Conservation (phyloP, 164 flowering plant genomes). For the Aristolochia californica region DNA sequence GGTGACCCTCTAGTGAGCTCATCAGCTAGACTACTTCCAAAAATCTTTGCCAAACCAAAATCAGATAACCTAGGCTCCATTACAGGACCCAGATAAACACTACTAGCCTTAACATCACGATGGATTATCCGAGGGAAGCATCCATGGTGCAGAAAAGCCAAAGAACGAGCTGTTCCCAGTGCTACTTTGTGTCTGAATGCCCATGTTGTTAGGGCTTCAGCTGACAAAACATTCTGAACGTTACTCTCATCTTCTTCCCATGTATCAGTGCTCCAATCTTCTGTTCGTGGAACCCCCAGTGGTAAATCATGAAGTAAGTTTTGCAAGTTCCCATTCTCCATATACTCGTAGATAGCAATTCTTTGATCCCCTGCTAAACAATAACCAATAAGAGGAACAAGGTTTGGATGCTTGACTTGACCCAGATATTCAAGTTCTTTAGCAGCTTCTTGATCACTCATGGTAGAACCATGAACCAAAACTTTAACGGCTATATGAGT, state of each 20-base stretch:
- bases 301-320: constrained; percentile 76
- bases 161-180: constrained; percentile 75
- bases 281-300: constrained; percentile 43
- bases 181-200: constrained; percentile 64
- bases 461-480: constrained; percentile 60
- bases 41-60: constrained; percentile 63
- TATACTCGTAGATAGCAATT: constrained; percentile 74
- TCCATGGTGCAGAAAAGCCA: constrained; percentile 90
- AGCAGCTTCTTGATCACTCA: constrained; percentile 77
- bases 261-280: constrained; percentile 79
- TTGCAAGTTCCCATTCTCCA: constrained; percentile 87
- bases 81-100: constrained; percentile 57
- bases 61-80: constrained; percentile 82
- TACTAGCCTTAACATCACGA: constrained; percentile 72
- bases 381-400: constrained; percentile 75
- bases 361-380: constrained; percentile 87
- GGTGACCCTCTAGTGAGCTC: constrained; percentile 34
- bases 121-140: constrained; percentile 78
- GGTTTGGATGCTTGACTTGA: constrained; percentile 76
- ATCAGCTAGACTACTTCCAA: constrained; percentile 47
- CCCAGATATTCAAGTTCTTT: constrained; percentile 67
- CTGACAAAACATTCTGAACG: constrained; percentile 21
- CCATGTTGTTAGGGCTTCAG: constrained; percentile 58
- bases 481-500: constrained; percentile 89
- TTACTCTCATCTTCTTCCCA: constrained; percentile 68